Evolutionary conservation across 163 green algal species (phyloP), one percentile per base, ranked within the genome.

Genomic region (Scenedesmus sp.): DNA sequence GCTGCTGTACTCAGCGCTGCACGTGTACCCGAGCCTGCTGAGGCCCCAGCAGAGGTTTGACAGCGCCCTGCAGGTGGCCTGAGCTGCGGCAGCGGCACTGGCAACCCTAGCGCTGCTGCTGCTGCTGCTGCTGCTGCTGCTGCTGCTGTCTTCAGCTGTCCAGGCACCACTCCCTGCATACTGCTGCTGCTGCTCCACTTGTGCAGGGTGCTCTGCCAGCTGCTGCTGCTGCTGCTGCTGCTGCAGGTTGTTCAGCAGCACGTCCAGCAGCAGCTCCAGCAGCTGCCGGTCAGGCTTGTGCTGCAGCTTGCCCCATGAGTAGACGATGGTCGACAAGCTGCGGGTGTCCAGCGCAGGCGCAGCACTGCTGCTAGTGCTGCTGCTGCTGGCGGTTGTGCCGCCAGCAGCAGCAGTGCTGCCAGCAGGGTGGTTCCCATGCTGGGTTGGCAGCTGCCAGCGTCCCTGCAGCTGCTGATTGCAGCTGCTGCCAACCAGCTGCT

Each of bases 241-340:
- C 46, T 90, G 18, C 13, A 79, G 35, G 16, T 18, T 2, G 12
- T 3, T 16, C 15, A 90, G 85, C 7, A 90, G 72, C 12, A 73
- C 70, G 1, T 84, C 85, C 46, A 90, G 49, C 85, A 90, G 85
- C 46, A 61, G 72, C 72, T 85, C 70, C 49, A 90, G 46, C 85
- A 90, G 42, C 53, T 84, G 40, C 4, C 10, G 13, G 26, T 59
- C 12, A 26, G 72, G 85, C 40, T 20, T 84, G 46, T 90, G 72
- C 85, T 76, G 70, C 70, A 85, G 46, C 46, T 56, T 78, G 70
- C 46, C 85, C 70, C 85, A 90, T 0, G 46, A 76, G 68, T 90
- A 65, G 0, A 90, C 46, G 18, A 90, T 44, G 5, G 72, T 90
- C 7, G 85, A 85, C 85, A 90, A 49, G 2, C 20, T 61, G 7